These are phyloP conservation scores for Aurantiochytrium sp. DNA, from an alignment of 108 stramenopile species.

Conservation along the genomic window DNA sequence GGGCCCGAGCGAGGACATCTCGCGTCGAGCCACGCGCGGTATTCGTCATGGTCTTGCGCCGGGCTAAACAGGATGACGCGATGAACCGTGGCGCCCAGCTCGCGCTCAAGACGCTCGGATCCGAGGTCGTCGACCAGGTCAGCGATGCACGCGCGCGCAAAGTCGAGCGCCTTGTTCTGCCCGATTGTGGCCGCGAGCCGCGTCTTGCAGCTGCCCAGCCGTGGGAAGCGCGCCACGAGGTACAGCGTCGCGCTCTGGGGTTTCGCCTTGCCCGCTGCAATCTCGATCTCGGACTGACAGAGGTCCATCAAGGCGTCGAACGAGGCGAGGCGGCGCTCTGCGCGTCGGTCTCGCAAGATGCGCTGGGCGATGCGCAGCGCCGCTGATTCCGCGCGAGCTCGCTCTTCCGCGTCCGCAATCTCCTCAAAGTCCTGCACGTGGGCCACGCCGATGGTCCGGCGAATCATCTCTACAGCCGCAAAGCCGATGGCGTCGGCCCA, in stretches of 20 bases:
- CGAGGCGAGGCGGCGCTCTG: background rate
- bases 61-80: constrained; percentile 20
- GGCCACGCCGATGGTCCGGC: background rate
- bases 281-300: background rate
- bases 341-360: background rate
- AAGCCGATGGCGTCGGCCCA: background rate
- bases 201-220: background rate
- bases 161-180: background rate
- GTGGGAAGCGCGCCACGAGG: background rate
- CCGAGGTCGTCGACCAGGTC: background rate
- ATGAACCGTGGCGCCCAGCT: background rate
- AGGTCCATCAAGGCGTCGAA: background rate
- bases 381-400: background rate
- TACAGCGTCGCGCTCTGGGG: background rate
- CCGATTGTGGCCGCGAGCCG: constrained; percentile 8
- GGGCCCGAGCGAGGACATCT: background rate
- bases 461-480: background rate
- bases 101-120: background rate
- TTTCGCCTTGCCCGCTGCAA: background rate
- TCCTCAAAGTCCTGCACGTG: background rate
- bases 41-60: background rate
- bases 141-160: background rate
- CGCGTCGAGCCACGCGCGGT: background rate
- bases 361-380: background rate
- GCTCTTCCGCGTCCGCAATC: background rate